Conservation (phyloP, 345 rosid genomes). For the Syzygium oleosum region DNA sequence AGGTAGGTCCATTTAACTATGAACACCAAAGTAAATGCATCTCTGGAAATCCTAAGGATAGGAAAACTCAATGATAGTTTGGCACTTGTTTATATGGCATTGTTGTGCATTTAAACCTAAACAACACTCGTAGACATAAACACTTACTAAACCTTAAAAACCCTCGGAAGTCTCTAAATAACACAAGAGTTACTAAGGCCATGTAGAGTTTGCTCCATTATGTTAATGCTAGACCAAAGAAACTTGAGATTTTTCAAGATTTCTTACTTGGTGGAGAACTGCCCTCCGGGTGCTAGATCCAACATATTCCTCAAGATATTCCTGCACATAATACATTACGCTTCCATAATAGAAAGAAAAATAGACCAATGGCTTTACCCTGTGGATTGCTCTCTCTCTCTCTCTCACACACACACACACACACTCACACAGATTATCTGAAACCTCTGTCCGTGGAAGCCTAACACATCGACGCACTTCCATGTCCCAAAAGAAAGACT, state of each 20-base stretch:
- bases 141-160: not conserved
- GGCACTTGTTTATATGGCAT: not conserved
- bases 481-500: not conserved
- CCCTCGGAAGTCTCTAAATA: not conserved
- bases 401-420: not conserved
- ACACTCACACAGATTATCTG: not conserved
- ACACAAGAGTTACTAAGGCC: not conserved
- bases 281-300: slow-evolving; percentile 58
- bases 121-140: not conserved
- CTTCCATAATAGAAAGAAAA: not conserved
- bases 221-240: not conserved
- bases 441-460: not conserved
- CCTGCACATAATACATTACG: slow-evolving; percentile 25
- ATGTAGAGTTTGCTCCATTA: not conserved
- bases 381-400: not conserved
- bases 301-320: slow-evolving; percentile 67
- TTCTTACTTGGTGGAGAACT: slow-evolving; percentile 62
- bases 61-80: not conserved
- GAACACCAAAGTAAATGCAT: not conserved
- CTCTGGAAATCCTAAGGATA: not conserved
- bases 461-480: not conserved
- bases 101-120: not conserved
- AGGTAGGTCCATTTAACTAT: not conserved
- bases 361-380: not conserved
- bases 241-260: not conserved